Base-by-base conservation (phyloP, 441 rosid species). In the Raphanus hybrid region DNA sequence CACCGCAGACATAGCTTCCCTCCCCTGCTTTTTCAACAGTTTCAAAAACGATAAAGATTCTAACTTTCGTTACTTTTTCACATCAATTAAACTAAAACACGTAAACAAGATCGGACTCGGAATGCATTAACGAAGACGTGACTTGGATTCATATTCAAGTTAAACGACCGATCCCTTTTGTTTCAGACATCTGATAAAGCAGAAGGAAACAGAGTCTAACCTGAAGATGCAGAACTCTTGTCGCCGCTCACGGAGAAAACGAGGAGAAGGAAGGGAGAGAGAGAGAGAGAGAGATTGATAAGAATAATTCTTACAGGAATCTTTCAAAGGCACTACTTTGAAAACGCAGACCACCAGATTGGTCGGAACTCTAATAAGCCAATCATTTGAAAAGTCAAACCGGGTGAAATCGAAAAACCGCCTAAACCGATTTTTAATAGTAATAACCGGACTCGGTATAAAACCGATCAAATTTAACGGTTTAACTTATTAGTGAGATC, bases 241-340 rank as follows among this genome's bases (percentile, higher is more conserved):
- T 54, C 45, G 63, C 45, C 11, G 75, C 45, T 69, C 58, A 69
- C 79, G 79, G 79, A 76, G 79, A 76, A 62, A 52, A 74, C 79
- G 58, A 76, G 75, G 71, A 62, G 61, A 18, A n/a, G 52, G 41
- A 1, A 50, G 34, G 34, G n/a, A n/a, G n/a, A n/a, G n/a, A n/a
- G n/a, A n/a, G n/a, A n/a, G n/a, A n/a, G n/a, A 54, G 34, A 29
- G 34, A 5, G 34, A 5, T 3, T 34, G 48, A 8, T 8, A 8
- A 16, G 14, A 12, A 12, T 1, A 15, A 41, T 65, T 4, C 26
- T 67, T 9, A 52, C 50, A 60, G 50, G 37, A 54, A 69, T 34
- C 39, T 6, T 32, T 54, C 45, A 15, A 68, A 18, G 63, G 15
- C 6, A 18, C 45, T 35, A 39, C 37, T 54, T n/a, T 69, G 50